phyloP scores from a whole-genome alignment of 768 basidiomycete genomes.

The Tubosaeta brunneosetosa region DNA sequence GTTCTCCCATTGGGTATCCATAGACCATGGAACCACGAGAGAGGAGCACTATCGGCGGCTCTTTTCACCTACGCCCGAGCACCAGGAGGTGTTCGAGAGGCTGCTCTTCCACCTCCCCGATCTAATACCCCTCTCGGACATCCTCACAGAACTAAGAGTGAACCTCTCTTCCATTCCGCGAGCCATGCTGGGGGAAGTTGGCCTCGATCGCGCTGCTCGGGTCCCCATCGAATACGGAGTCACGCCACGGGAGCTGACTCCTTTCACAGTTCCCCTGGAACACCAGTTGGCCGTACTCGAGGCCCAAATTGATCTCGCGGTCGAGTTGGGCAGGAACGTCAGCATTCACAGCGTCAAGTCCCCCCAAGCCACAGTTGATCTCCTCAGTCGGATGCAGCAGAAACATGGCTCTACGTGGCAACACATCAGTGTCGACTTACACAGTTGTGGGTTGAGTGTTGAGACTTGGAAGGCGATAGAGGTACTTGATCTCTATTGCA shows the following conservation, averaged over 20 bases:
- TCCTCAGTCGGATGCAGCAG: slow-evolving; percentile 56
- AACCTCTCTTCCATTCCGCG: slow-evolving; percentile 58
- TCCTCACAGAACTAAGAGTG: slow-evolving; percentile 55
- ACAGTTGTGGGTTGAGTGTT: slow-evolving; percentile 82
- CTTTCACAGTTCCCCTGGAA: slow-evolving; percentile 70
- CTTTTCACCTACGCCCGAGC: slow-evolving; percentile 44
- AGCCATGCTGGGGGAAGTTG: slow-evolving; percentile 92
- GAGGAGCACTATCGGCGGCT: slow-evolving; percentile 71
- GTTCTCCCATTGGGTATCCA: slow-evolving; percentile 78
- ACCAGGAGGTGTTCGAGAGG: slow-evolving; percentile 43
- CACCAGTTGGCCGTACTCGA: slow-evolving; percentile 84
- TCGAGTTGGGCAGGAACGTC: slow-evolving; percentile 71
- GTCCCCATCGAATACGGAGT: slow-evolving; percentile 57
- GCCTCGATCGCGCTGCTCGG: slow-evolving; percentile 78
- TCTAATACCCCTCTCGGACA: slow-evolving; percentile 55
- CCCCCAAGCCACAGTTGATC: slow-evolving; percentile 60
- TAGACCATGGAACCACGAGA: slow-evolving; percentile 43
- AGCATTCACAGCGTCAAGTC: slow-evolving; percentile 87
- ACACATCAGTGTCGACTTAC: slow-evolving; percentile 78
- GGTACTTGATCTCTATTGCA: slow-evolving; percentile 37
- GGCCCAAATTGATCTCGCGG: slow-evolving; percentile 79
- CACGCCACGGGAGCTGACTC: slow-evolving; percentile 55
- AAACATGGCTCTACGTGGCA: slow-evolving; percentile 57
- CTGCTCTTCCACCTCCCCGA: slow-evolving; percentile 68
- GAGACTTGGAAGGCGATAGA: slow-evolving; percentile 73